Conservation (phyloP, 2,329 filamentous ascomycete genomes). For the Daldinia sp. region DNA sequence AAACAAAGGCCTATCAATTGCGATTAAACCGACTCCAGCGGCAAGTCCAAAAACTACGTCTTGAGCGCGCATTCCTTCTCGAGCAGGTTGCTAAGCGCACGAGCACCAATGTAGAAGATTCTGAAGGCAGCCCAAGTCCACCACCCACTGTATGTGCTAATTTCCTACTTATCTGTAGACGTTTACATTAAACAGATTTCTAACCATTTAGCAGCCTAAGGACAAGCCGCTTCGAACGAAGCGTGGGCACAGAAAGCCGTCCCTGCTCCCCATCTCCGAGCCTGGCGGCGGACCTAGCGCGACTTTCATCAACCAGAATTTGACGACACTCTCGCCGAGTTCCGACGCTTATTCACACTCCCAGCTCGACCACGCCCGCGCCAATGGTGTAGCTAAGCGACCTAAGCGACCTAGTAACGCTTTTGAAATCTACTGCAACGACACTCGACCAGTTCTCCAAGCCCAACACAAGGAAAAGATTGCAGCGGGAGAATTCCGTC, state of each 20-base stretch:
- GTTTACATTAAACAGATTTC: conserved; percentile 39
- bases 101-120: conserved; percentile 80
- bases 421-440: conserved; percentile 68
- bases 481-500: conserved; percentile 53
- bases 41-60: conserved; percentile 89
- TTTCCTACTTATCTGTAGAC: conserved; percentile 22
- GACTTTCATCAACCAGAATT: conserved; percentile 61
- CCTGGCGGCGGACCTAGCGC: conserved; percentile 55
- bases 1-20: conserved; percentile 85
- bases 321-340: conserved; percentile 61
- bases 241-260: conserved; percentile 75
- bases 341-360: conserved; percentile 67
- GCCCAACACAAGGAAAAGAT: conserved; percentile 59
- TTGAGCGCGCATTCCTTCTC: conserved; percentile 82
- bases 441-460: conserved; percentile 60
- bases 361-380: conserved; percentile 54
- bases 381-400: conserved; percentile 58
- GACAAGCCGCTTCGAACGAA: conserved; percentile 83
- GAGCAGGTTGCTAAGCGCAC: conserved; percentile 81
- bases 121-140: conserved; percentile 82
- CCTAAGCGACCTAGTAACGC: conserved; percentile 61
- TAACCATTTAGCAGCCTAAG: conserved; percentile 68
- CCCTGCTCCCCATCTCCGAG: conserved; percentile 60
- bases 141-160: conserved; percentile 75
- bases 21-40: conserved; percentile 84